Base-by-base conservation (phyloP, 139 green algal species). In the Tetradesmus obliquus region DNA sequence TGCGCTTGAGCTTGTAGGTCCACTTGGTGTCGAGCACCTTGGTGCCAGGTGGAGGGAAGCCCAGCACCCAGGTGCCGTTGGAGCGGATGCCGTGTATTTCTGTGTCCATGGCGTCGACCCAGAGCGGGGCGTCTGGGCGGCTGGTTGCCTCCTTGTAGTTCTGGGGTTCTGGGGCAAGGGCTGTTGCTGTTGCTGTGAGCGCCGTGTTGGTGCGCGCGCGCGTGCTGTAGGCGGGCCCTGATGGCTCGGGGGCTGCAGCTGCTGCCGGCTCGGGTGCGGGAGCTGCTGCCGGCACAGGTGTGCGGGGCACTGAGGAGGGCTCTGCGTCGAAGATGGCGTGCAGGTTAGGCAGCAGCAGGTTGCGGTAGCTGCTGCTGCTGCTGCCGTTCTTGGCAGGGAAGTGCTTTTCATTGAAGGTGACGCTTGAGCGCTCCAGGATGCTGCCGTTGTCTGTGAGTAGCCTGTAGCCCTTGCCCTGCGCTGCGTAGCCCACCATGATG, bases 1-100 rank as follows among this genome's bases (percentile, higher is more conserved):
- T 76, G 0, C 84, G 53, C 88, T 95, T 95, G 22, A 93, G 24
- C 79, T 93, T 94, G 89, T 87, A 94, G 1, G 94, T 88, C 91
- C 94, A 95, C 60, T 93, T 94, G 51, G 57, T 24, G 69, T 87
- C 88, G 45, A 95, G 88, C 3, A 79, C 76, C 72, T 58, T 85
- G 51, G 58, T 57, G 58, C 54, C 82, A 53, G 19, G 12, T 71
- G 82, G 82, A 55, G 19, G 57, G 12, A 53, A 51, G 12, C 32
- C 54, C 9, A 55, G 17, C 82, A 71, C 82, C 54, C 54, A 87
- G 4, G 82, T 87, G 55, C 69, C 6, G 69, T 22, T 53, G 10
- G 45, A 51, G 22, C 20, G 17, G 32, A 85, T 19, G 6, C 32
- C 55, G 45, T 19, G 6, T 24, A 85, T 19, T 9, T 85, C 80